Evolutionary conservation across 305 asterid genomes (phyloP), one percentile per base, ranked within the genome.

Genomic region (Fraxinus velutina): DNA sequence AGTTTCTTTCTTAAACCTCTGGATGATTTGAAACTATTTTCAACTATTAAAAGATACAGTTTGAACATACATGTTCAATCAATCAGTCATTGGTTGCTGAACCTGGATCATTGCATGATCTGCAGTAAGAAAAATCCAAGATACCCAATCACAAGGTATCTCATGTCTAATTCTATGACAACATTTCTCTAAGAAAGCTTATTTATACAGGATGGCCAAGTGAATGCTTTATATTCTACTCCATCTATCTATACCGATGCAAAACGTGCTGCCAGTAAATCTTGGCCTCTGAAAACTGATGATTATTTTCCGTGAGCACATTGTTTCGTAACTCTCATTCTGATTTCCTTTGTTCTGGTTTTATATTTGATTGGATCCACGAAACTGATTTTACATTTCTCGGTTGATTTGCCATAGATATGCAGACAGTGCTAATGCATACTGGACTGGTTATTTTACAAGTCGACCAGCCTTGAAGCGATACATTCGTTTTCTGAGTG

Each of bases 381-480:
- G 7, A 27, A 13, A 9, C 12, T 37, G 47, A 55, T 55, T 55
- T 55, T 6, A 72, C 74, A 22, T 34, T 24, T 62, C 30, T 74
- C 39, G n/a, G 15, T 62, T 22, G n/a, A 15, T 80, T 42, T 76
- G 10, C 42, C 32, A 29, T 77, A 89, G 92, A 76, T 89, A 89
- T 73, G 92, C 92, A 34, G 84, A 84, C 83, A 6, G 19, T 17
- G 66, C 78, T 33, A 37, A 84, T 84, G 79, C 92, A 52, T 89
- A 87, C 82, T 89, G 89, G 89, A 89, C 92, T 30, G 92, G 92
- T 68, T 87, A 70, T 66, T 89, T 85, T 79, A 87, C 92, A 33
- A 89, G 92, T 75, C 86, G 92, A 9, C 90, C 92, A n/a, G 89
- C 82, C 42, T 81, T 89, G 70, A 89, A 89, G 85, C 36, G 90